A percentile compares a stretch with the other conserved stretches of the same genome.
phyloP scores from a whole-genome alignment of 257 asterid species.

The Craterostigma plantagineum region DNA sequence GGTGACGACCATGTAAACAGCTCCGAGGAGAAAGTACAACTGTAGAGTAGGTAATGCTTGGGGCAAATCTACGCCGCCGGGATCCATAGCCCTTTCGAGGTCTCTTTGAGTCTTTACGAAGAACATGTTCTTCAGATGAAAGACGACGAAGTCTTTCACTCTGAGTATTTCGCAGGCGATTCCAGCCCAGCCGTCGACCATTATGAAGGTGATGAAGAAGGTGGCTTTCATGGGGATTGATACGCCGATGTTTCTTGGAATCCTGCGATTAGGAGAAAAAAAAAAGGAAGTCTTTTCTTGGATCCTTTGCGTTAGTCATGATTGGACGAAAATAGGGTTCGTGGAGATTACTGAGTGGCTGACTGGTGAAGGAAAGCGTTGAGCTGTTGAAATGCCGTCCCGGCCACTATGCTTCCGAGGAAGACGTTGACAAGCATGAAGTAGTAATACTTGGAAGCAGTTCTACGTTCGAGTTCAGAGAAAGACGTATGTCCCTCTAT shows the following conservation, averaged over 20 bases:
- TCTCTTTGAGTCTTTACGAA: slow-evolving; percentile 87
- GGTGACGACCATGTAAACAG: slow-evolving; percentile 77
- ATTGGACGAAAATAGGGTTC: neutral
- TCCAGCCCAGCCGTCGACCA: slow-evolving; percentile 98
- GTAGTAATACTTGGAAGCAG: slow-evolving; percentile 89
- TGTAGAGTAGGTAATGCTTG: slow-evolving; percentile 81
- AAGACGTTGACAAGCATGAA: slow-evolving; percentile 91
- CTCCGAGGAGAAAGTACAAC: slow-evolving; percentile 76
- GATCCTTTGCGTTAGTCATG: neutral
- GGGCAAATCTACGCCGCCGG: slow-evolving; percentile 62
- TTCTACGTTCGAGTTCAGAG: slow-evolving; percentile 63
- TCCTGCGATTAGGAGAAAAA: slow-evolving; percentile 34
- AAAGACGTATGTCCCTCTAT: slow-evolving; percentile 79
- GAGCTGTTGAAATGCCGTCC: slow-evolving; percentile 96
- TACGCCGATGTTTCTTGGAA: slow-evolving; percentile 88
- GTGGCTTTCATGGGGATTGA: slow-evolving; percentile 99
- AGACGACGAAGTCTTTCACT: slow-evolving; percentile 51
- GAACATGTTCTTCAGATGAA: slow-evolving; percentile 74
- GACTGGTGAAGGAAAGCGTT: slow-evolving; percentile 81
- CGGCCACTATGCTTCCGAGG: slow-evolving; percentile 84
- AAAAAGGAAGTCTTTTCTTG: neutral
- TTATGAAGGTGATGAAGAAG: slow-evolving; percentile 79
- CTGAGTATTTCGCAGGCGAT: slow-evolving; percentile 82
- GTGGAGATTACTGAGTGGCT: slow-evolving; percentile 51
- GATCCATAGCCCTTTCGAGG: slow-evolving; percentile 70